Conservation (phyloP, 1,284 basidiomycete genomes). For the Sporisorium graminicola region DNA sequence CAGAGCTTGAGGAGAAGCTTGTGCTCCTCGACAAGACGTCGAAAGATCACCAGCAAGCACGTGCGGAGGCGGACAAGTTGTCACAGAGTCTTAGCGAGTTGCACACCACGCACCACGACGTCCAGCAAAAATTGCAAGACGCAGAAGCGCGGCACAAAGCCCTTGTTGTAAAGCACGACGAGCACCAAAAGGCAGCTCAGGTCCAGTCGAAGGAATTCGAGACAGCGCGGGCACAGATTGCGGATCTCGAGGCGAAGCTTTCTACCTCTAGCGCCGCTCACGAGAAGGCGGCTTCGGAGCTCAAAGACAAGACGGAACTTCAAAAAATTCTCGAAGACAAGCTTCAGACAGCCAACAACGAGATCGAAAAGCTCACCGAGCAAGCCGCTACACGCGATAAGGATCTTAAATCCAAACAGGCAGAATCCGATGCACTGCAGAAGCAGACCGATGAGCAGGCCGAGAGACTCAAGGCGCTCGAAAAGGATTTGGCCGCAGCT, state of each 20-base stretch:
- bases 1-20: constrained; percentile 33
- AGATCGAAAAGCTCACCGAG: constrained; percentile 25
- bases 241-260: constrained; percentile 29
- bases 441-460: constrained; percentile 26
- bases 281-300: constrained; percentile 17
- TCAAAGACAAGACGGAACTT: constrained; percentile 13
- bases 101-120: constrained; percentile 18
- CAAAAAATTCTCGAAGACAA: constrained; percentile 26
- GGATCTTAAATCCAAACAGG: constrained; percentile 25
- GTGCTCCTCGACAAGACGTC: constrained; percentile 14
- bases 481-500: constrained; percentile 38
- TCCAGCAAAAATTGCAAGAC: constrained; percentile 21
- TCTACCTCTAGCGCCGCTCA: constrained; percentile 4
- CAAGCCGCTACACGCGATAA: constrained; percentile 24
- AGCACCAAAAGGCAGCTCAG: constrained; percentile 16
- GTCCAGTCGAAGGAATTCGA: constrained; percentile 18
- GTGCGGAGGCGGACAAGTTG: constrained; percentile 21
- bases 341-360: constrained; percentile 10
- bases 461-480: constrained; percentile 19
- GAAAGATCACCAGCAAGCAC: constrained; percentile 20
- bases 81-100: constrained; percentile 11
- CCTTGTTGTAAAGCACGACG: constrained; percentile 18
- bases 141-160: constrained; percentile 15
- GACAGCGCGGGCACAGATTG: constrained; percentile 12
- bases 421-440: constrained; percentile 16